Evolutionary conservation across 1,139 yeast genomes (phyloP).

Genomic region (Geotrichum macrosporum): DNA sequence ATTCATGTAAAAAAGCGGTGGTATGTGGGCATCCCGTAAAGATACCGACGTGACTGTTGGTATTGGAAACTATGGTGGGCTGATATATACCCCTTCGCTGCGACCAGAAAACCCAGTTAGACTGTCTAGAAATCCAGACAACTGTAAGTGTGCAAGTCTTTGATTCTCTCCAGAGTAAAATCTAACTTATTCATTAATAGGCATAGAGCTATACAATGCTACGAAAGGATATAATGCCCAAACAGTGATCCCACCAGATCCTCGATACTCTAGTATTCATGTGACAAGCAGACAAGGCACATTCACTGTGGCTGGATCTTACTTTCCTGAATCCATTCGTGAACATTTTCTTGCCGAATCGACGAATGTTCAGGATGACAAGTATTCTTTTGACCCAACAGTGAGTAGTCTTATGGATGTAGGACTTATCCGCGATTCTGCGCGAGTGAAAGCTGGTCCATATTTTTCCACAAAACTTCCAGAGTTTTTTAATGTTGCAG

Average conservation of each 20-base stretch:
- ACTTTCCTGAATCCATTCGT: conserved; percentile 3
- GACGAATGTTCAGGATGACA: conserved; percentile 6
- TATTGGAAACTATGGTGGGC: conserved; percentile 3
- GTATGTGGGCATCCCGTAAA: conserved; percentile 7
- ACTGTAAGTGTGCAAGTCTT: background rate
- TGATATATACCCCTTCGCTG: conserved; percentile 13
- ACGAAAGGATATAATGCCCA: conserved; percentile 16
- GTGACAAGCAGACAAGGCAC: background rate
- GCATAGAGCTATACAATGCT: conserved; percentile 10
- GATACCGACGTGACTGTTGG: background rate
- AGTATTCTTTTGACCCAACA: conserved; percentile 12
- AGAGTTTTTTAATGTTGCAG: conserved; percentile 11
- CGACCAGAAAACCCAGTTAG: conserved; percentile 4
- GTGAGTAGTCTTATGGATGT: conserved; percentile 14
- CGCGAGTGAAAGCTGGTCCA: background rate
- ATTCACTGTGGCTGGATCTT: background rate
- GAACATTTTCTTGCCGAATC: conserved; percentile 2
- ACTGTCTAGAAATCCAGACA: background rate
- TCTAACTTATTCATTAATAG: background rate
- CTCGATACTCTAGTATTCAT: conserved; percentile 1
- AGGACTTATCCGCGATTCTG: conserved; percentile 12
- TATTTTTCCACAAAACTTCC: background rate
- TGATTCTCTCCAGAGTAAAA: background rate
- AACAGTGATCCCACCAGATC: conserved; percentile 14
- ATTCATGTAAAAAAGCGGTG: background rate